Evolutionary conservation across 108 stramenopile species (phyloP).

Genomic region (Cyclostephanos tholiformis): DNA sequence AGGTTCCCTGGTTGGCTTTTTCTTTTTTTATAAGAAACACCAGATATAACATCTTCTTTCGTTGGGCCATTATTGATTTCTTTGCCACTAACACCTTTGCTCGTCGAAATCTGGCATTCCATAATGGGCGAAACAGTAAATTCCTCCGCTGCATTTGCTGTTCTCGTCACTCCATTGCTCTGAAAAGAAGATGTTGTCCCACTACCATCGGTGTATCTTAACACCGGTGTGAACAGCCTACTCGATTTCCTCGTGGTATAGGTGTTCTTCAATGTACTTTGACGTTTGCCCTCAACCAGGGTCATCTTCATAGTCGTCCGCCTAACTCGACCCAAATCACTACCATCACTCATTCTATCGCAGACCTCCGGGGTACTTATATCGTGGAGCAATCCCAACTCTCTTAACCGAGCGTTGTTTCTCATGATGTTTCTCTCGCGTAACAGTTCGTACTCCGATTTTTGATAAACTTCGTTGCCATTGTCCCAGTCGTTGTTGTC

Average conservation of each 20-base stretch:
- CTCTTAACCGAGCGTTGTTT: conserved; percentile 36
- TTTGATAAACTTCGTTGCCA: conserved; percentile 1
- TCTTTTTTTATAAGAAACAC: too few relatives aligned
- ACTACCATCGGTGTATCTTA: not conserved
- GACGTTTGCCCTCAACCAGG: not conserved
- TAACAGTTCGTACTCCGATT: conserved; percentile 49
- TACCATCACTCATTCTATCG: too few relatives aligned
- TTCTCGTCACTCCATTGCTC: not conserved
- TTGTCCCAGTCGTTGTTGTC: not conserved
- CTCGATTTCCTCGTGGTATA: not conserved
- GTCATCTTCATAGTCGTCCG: conserved; percentile 13
- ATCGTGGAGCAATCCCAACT: conserved; percentile 26
- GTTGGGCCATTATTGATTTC: too few relatives aligned
- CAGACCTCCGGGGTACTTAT: not conserved
- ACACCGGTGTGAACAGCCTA: not conserved
- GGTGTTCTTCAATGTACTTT: not conserved
- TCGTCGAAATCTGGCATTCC: conserved; percentile 37
- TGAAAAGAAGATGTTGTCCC: not conserved
- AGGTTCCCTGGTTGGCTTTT: too few relatives aligned
- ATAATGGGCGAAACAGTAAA: conserved; percentile 44
- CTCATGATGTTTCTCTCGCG: conserved; percentile 47
- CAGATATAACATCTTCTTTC: too few relatives aligned
- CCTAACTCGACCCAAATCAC: too few relatives aligned
- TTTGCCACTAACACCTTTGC: not conserved
- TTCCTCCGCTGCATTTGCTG: conserved; percentile 5